Evolutionary conservation across 2,329 filamentous ascomycete species (phyloP).

Genomic region (Moelleriella libera): DNA sequence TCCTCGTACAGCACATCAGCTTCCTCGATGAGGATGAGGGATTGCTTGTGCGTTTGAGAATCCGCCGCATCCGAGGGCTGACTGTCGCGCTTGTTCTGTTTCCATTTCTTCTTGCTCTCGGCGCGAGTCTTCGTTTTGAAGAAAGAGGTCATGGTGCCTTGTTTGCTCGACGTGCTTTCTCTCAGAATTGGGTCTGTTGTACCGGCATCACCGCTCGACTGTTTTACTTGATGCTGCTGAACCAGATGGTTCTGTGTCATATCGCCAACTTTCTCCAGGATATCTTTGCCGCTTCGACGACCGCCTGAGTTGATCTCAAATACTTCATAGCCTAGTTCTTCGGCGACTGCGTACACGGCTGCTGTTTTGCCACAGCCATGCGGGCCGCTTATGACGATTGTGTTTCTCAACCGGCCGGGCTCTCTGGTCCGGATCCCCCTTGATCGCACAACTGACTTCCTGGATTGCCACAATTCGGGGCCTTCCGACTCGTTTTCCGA

Average conservation of each 20-base stretch:
- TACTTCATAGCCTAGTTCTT: conserved; percentile 81
- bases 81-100: conserved; percentile 16
- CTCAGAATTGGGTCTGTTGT: conserved; percentile 14
- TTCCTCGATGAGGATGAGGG: conserved; percentile 85
- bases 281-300: conserved; percentile 75
- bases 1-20: conserved; percentile 90
- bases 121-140: conserved; percentile 44
- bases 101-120: conserved; percentile 11
- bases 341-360: conserved; percentile 79
- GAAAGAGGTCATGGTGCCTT: conserved; percentile 69
- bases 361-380: conserved; percentile 89
- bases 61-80: conserved; percentile 2
- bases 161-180: conserved; percentile 46
- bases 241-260: conserved; percentile 96
- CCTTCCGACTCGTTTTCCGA: conserved; percentile 47
- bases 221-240: conserved; percentile 26
- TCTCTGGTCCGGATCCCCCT: conserved; percentile 25
- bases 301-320: conserved; percentile 87
- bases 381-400: conserved; percentile 78
- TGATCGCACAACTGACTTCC: conserved; percentile 40
- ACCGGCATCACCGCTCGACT: conserved; percentile 13
- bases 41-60: conserved; percentile 67
- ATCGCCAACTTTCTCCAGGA: conserved; percentile 83
- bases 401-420: conserved; percentile 46
- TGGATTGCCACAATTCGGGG: conserved; percentile 19